A percentile compares a stretch with the other conserved stretches of the same genome.
Evolutionary conservation across 2,329 filamentous ascomycete species (phyloP).

Genomic region (Samsoniella hepiali): DNA sequence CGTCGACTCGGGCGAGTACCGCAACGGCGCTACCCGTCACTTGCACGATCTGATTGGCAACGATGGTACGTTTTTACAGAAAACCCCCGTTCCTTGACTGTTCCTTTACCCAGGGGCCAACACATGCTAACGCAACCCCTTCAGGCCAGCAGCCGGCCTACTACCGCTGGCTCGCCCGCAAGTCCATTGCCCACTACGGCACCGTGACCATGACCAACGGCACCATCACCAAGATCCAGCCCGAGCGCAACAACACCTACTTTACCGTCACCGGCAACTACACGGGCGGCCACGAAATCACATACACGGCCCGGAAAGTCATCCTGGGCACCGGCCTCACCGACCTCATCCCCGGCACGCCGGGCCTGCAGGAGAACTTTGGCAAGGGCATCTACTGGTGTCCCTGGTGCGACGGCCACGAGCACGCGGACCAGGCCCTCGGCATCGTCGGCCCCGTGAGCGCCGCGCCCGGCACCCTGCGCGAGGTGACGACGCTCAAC

Average conservation of each 20-base stretch:
- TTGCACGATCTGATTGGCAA: slow-evolving; percentile 61
- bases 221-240: slow-evolving; percentile 45
- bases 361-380: slow-evolving; percentile 53
- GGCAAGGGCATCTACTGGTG: slow-evolving; percentile 62
- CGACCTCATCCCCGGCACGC: slow-evolving; percentile 53
- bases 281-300: slow-evolving; percentile 22
- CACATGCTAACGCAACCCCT: slow-evolving; percentile 7
- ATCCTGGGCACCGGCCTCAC: slow-evolving; percentile 56
- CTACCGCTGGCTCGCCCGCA: slow-evolving; percentile 52
- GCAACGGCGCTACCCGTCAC: slow-evolving; percentile 53
- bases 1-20: slow-evolving; percentile 57
- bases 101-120: neutral
- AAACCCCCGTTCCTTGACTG: too few species aligned
- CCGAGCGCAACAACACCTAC: slow-evolving; percentile 38
- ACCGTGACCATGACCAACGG: slow-evolving; percentile 50
- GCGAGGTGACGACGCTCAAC: slow-evolving; percentile 55
- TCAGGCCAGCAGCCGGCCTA: slow-evolving; percentile 52
- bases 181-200: slow-evolving; percentile 50
- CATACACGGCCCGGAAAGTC: slow-evolving; percentile 49
- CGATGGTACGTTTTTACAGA: slow-evolving; percentile 43
- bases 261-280: slow-evolving; percentile 22
- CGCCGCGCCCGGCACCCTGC: slow-evolving; percentile 61
- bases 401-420: slow-evolving; percentile 62
- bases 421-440: slow-evolving; percentile 57
- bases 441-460: slow-evolving; percentile 49